Base-by-base conservation (phyloP, 306 rosid species). In the Glycine tomentella region DNA sequence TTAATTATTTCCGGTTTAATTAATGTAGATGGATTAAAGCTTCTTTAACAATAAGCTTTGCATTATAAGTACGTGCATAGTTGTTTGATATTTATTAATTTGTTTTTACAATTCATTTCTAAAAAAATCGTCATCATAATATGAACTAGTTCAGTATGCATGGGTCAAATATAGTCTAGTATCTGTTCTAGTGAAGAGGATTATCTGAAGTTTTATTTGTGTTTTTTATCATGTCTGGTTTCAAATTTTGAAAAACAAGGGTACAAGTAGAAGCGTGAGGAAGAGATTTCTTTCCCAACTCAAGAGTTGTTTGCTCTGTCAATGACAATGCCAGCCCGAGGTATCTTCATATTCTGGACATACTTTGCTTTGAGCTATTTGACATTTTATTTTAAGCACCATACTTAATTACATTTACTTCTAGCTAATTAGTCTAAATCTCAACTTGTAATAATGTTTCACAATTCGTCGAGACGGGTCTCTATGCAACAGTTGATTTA, bases 401-500 rank as follows among this genome's bases (percentile, higher is more conserved):
- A 69, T 69, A 53, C 16, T 62, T 82, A 67, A 64, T 52, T 34
- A 34, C 38, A 34, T 64, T 56, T 55, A 75, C 62, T 31, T 81
- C 42, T 7, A 38, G 44, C 44, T 38, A 7, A 44, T 8, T 7
- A 57, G 8, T 81, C 53, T 62, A n/a, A 40, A 6, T 74, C 61
- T 9, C 9, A 69, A 80, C 69, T 45, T 20, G 46, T 34, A 1
- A 57, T 65, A 56, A 71, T 3, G 4, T 61, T 36, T 70, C 49
- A 62, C 49, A 95, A 97, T 50, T 85, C 52, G 72, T 53, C 70
- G 89, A 87, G 15, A 71, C 83, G 15, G 79, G 80, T 65, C 81
- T 91, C 67, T 91, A 95, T 86, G 97, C 98, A 82, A 89, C 97
- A 8, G 83, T 95, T 63, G 96, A 93, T 89, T 84, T 93, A 14